Evolutionary conservation across 805 yeast species (phyloP), one percentile per base, ranked within the genome.

Genomic region (Metschnikowia kofuensis): DNA sequence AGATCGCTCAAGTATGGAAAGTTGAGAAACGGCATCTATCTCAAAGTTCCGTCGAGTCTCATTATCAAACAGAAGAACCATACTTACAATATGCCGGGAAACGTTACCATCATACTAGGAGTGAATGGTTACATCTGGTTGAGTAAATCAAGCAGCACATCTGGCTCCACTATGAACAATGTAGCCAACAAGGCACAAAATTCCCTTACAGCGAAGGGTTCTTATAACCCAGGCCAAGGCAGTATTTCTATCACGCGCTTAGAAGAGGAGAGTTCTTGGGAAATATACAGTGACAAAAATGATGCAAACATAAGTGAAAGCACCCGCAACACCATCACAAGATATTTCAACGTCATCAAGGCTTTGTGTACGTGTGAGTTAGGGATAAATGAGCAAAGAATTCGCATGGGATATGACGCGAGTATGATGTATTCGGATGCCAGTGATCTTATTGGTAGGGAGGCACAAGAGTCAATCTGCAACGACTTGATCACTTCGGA

Each of bases 121-220:
- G 95, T 92, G 9, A 94, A 95, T 65, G 99, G 99, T 4, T 92
- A 79, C 62, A 79, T 94, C 40, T 94, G 99, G 99, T 70, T 94
- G 44, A 82, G 88, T 61, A 89, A 89, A 63, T 82, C 94, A 0
- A 68, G 75, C 2, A 31, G 11, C 9, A 8, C 16, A 6, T 21
- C 45, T 15, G 37, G 36, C 7, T 26, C 57, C 6, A 53, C 47
- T 38, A 52, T 62, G 8, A 60, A 60, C 38, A 53, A 69, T 1
- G 52, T 62, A 7, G 54, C 63, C 15, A 69, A 64, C 56, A 67
- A 62, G 48, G 58, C 67, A 1, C 77, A 72, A 47, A 77, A 80
- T 10, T 67, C 73, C 5, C 49, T 75, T 5, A 70, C 68, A 8
- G 49, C 70, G 0, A 55, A 57, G 28, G 69, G 68, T 4, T 65